Percentiles rank a stretch among this genome's conserved stretches.
Evolutionary conservation across 495 filamentous ascomycete genomes (phyloP).

Genomic region (Hypoxylon perforatum): DNA sequence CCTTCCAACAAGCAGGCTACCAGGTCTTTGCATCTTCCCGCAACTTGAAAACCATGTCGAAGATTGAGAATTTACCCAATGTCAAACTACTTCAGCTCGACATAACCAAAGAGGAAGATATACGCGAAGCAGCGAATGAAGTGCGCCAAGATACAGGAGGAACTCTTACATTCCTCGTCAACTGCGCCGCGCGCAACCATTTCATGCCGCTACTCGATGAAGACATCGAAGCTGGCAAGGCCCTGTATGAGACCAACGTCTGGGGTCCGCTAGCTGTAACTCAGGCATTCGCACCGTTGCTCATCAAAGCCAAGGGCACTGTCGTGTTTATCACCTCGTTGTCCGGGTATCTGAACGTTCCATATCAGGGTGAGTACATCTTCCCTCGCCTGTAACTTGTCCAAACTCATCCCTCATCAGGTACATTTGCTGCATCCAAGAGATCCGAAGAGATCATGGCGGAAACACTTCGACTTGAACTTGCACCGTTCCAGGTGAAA

Average conservation of each 20-base stretch:
- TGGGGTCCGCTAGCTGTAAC: slow-evolving; percentile 42
- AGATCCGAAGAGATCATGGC: slow-evolving; percentile 54
- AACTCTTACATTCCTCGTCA: slow-evolving; percentile 59
- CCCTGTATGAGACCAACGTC: slow-evolving; percentile 60
- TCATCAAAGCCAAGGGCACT: slow-evolving; percentile 57
- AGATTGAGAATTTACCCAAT: slow-evolving; percentile 1
- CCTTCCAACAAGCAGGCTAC: slow-evolving; percentile 50
- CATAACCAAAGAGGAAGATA: slow-evolving; percentile 47
- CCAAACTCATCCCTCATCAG: background rate
- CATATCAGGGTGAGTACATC: slow-evolving; percentile 37
- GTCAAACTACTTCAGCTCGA: slow-evolving; percentile 56
- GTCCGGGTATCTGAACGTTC: slow-evolving; percentile 50
- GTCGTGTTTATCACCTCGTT: slow-evolving; percentile 59
- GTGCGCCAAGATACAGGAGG: slow-evolving; percentile 39
- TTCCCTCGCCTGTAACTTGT: background rate
- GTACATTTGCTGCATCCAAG: slow-evolving; percentile 60
- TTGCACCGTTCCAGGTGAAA: slow-evolving; percentile 57
- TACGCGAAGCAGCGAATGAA: slow-evolving; percentile 45
- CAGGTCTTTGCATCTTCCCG: slow-evolving; percentile 51
- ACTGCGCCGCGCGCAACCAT: slow-evolving; percentile 57
- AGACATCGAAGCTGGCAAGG: slow-evolving; percentile 49
- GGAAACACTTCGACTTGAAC: slow-evolving; percentile 58
- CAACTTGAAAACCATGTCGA: slow-evolving; percentile 14
- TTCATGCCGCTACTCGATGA: slow-evolving; percentile 54
- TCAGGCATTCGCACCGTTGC: slow-evolving; percentile 58